Evolutionary conservation across 2,329 filamentous ascomycete genomes (phyloP), one percentile per base, ranked within the genome.

Genomic region (Aciculosporium take): DNA sequence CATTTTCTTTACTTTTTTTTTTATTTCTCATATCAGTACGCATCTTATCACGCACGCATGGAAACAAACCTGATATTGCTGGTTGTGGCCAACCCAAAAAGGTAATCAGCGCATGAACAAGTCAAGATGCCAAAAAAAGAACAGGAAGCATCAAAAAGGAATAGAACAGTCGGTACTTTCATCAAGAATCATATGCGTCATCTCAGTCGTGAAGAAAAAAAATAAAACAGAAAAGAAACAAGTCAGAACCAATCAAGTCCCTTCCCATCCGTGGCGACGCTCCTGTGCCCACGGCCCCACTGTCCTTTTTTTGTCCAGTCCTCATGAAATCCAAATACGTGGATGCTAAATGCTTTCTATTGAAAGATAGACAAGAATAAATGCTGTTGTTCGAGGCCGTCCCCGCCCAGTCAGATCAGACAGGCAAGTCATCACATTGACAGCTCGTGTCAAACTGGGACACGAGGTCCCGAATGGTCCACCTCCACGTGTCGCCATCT

Each of bases 401-500:
- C n/a, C n/a, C n/a, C n/a, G n/a, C n/a, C n/a, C n/a, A n/a, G n/a
- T n/a, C n/a, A n/a, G n/a, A n/a, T n/a, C n/a, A n/a, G n/a, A n/a
- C n/a, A n/a, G n/a, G n/a, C n/a, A n/a, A 5, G 12, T 29, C 25
- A 28, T 38, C 31, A 43, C 18, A 39, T 29, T 3, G 27, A 13
- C 23, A 62, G 49, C 35, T 63, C 59, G 46, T n/a, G n/a, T 62
- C 60, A 41, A 64, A 65, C 47, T 65, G 62, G 36, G 63, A 63
- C 38, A 68, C 63, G 49, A 80, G 70, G 49, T 79, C 74, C 45
- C 76, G 68, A 44, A 81, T 82, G 37, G 77, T 77, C 87, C 86
- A 93, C 60, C 81, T 74, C 85, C 83, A 87, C 40, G 72, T 67
- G 48, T 72, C 72, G 51, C 70, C 68, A 47, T 76, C 68, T 44